Percentiles rank a stretch among this genome's conserved stretches.
Evolutionary conservation across 768 basidiomycete species (phyloP).

Genomic region (Mycena venus): DNA sequence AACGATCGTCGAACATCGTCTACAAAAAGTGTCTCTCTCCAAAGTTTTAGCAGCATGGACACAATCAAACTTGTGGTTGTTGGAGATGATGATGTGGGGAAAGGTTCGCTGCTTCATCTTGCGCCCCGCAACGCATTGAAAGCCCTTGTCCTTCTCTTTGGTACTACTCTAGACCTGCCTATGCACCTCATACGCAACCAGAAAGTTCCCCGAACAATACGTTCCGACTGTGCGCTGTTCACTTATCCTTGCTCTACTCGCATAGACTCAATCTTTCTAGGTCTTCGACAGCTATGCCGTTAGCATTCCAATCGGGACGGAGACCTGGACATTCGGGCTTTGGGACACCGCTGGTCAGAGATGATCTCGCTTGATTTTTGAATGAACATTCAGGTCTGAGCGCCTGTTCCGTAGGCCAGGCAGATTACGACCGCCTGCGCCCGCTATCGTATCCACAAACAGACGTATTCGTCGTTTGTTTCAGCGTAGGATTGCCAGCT

Average conservation of each 20-base stretch:
- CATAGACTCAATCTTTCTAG: slow-evolving; percentile 53
- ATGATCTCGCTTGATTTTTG: slow-evolving; percentile 46
- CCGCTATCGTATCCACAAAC: slow-evolving; percentile 99
- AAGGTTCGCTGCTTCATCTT: background rate
- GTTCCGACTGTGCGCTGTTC: slow-evolving; percentile 89
- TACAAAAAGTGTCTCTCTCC: no score
- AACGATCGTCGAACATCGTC: no score
- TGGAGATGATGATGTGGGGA: background rate
- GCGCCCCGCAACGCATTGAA: background rate
- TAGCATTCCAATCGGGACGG: slow-evolving; percentile 99
- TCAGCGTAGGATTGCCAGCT: slow-evolving; percentile 97
- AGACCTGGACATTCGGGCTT: slow-evolving; percentile 96
- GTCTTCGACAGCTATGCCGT: slow-evolving; percentile 98
- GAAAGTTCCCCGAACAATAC: slow-evolving; percentile 99
- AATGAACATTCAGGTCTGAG: background rate
- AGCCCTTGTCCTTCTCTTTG: background rate
- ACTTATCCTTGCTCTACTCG: background rate
- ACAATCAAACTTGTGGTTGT: background rate
- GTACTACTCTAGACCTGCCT: slow-evolving; percentile 89
- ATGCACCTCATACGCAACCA: slow-evolving; percentile 95
- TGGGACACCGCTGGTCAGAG: slow-evolving; percentile 99
- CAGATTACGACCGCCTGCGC: slow-evolving; percentile 99
- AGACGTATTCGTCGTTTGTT: slow-evolving; percentile 99
- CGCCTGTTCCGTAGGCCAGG: slow-evolving; percentile 78
- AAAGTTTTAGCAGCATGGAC: no score